These are phyloP conservation scores for Kregervanrija fluxuum DNA, from an alignment of 805 yeast species.

Conservation along the genomic window DNA sequence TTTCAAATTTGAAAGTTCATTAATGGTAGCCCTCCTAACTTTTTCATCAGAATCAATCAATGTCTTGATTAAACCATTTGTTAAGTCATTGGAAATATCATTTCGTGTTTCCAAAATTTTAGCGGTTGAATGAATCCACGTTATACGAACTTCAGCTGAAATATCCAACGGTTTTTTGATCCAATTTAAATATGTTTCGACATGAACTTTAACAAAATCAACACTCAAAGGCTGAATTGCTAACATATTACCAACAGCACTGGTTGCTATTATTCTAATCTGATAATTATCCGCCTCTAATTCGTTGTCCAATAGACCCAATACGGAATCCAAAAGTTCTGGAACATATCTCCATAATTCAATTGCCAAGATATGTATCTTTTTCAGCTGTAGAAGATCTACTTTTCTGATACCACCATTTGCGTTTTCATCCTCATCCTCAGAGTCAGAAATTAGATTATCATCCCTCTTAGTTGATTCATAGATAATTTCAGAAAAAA, in stretches of 20 bases:
- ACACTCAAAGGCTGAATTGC: slow-evolving; percentile 39
- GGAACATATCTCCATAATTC: slow-evolving; percentile 78
- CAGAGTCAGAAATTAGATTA: slow-evolving; percentile 6
- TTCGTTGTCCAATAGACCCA: slow-evolving; percentile 77
- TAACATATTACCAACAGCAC: slow-evolving; percentile 63
- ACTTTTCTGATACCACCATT: neutral
- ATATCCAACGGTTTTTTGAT: slow-evolving; percentile 66
- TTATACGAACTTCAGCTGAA: slow-evolving; percentile 52
- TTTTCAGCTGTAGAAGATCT: slow-evolving; percentile 37
- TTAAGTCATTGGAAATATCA: slow-evolving; percentile 44
- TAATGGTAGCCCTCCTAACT: slow-evolving; percentile 59
- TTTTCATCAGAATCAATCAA: slow-evolving; percentile 68
- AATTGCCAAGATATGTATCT: slow-evolving; percentile 54
- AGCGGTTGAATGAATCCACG: slow-evolving; percentile 62
- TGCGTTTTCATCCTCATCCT: slow-evolving; percentile 5
- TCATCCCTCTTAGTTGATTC: slow-evolving; percentile 31
- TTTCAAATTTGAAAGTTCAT: slow-evolving; percentile 40
- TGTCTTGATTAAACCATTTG: slow-evolving; percentile 56
- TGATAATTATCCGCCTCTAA: slow-evolving; percentile 61
- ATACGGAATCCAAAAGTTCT: slow-evolving; percentile 60
- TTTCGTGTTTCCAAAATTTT: slow-evolving; percentile 36
- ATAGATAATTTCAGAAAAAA: slow-evolving; percentile 68
- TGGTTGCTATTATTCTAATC: slow-evolving; percentile 62
- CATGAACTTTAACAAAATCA: slow-evolving; percentile 52
- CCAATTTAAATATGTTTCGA: slow-evolving; percentile 64